These are phyloP conservation scores for Nigrograna mackinnonii DNA, from an alignment of 2,329 filamentous ascomycete genomes.

Conservation along the genomic window DNA sequence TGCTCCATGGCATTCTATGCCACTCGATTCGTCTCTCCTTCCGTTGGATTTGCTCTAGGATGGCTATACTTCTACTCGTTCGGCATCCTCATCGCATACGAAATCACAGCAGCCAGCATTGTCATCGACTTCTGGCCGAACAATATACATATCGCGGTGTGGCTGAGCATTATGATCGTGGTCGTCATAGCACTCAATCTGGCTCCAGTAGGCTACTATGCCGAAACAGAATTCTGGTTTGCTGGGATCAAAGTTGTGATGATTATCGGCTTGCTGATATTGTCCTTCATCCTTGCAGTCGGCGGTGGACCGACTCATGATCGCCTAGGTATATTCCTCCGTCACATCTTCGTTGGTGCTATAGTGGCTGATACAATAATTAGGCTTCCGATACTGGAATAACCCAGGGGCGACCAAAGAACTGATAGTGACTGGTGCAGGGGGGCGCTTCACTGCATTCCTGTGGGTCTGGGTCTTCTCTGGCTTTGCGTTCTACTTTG, in stretches of 20 bases:
- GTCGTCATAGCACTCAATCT: conserved; percentile 22
- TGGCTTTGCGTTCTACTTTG: conserved; percentile 38
- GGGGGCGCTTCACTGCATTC: conserved; percentile 63
- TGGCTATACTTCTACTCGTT: conserved; percentile 63
- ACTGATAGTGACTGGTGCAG: conserved; percentile 58
- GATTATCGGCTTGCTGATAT: conserved; percentile 25
- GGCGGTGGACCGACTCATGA: conserved; percentile 57
- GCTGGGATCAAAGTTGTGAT: conserved; percentile 41
- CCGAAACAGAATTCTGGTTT: conserved; percentile 52
- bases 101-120: conserved; percentile 61
- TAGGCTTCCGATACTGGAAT: conserved; percentile 68
- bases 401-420: conserved; percentile 67
- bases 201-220: conserved; percentile 14
- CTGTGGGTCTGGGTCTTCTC: conserved; percentile 55
- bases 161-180: conserved; percentile 62
- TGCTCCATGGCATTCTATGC: conserved; percentile 56
- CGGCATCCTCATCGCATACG: conserved; percentile 60
- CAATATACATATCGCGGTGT: conserved; percentile 57
- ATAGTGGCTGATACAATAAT: background rate
- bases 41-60: conserved; percentile 49
- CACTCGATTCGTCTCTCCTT: conserved; percentile 48
- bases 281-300: conserved; percentile 6
- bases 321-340: conserved; percentile 39
- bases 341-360: background rate
- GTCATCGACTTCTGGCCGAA: conserved; percentile 64